Evolutionary conservation across 352 stramenopile species (phyloP), one percentile per base, ranked within the genome.

Genomic region (Phytophthora nicotianae): DNA sequence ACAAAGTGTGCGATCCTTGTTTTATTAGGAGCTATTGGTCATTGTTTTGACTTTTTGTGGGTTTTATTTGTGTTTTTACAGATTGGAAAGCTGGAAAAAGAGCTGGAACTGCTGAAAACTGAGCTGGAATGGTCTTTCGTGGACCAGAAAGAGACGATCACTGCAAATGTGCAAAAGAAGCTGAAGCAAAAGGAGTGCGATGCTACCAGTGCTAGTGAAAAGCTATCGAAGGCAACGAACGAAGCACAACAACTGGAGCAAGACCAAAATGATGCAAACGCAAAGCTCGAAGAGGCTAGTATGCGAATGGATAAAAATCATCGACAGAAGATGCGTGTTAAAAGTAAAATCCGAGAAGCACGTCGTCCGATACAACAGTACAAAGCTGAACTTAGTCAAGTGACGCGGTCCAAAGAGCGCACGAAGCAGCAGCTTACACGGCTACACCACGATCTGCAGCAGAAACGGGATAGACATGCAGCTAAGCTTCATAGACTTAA

Each of bases 71-170:
- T 38, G 32, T 40, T 49, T 16, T 51, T 24, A 45, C 55, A 90
- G 81, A 93, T 95, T 53, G 83, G 78, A 7, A 81, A 85, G 57
- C 61, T 95, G 40, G 83, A 91, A 56, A 62, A 78, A 11, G 82
- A 95, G 45, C 86, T 95, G 38, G 72, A 71, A 17, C 68, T 86
- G 19, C 67, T 95, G 0, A 93, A 93, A 52, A 91, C 91, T 21
- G 80, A 85, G 43, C 66, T 95, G 1, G 86, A 82, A 16, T 95
- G 86, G 86, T 95, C 82, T 8, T 93, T 95, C 69, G 86, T 95
- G 7, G 65, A 70, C 13, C 80, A 88, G 49, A 89, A 91, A 38
- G 83, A 95, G 42, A 17, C 70, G 0, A 46, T 80, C 42, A 80
- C 72, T 16, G 59, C 70, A 5, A 81, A 86, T 26, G 69, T 81